Evolutionary conservation across 441 rosid genomes (phyloP).

Genomic region (Raphanus hybrid): DNA sequence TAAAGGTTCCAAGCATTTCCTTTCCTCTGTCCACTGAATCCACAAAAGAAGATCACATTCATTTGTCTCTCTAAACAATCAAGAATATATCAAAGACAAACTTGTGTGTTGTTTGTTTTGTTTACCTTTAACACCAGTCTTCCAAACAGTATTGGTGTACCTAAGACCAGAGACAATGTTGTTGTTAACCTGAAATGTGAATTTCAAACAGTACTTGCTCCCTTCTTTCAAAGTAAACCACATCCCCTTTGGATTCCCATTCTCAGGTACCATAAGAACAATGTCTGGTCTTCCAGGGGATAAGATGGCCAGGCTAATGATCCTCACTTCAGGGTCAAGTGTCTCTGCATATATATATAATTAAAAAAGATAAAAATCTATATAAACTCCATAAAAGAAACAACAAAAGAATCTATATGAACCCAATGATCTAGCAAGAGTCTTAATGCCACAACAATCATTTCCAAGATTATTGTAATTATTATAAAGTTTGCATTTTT

Average conservation of each 20-base stretch:
- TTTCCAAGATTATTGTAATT: neutral
- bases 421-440: no score
- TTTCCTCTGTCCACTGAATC: neutral
- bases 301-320: slow-evolving; percentile 63
- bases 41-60: neutral
- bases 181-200: slow-evolving; percentile 71
- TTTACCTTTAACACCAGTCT: slow-evolving; percentile 74
- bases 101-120: slow-evolving; percentile 7
- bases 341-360: slow-evolving; percentile 52
- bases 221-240: slow-evolving; percentile 98
- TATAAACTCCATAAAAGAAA: neutral
- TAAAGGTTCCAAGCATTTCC: no score
- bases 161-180: slow-evolving; percentile 89
- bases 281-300: slow-evolving; percentile 70
- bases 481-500: neutral
- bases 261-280: slow-evolving; percentile 66
- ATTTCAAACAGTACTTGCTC: slow-evolving; percentile 69
- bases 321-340: slow-evolving; percentile 76
- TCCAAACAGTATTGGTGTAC: slow-evolving; percentile 84
- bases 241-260: slow-evolving; percentile 67
- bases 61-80: neutral
- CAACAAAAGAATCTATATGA: neutral
- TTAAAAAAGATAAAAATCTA: neutral
- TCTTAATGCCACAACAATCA: neutral
- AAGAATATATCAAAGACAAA: neutral